Base-by-base conservation (phyloP, 352 stramenopile genomes). In the Phytophthora syringae region DNA sequence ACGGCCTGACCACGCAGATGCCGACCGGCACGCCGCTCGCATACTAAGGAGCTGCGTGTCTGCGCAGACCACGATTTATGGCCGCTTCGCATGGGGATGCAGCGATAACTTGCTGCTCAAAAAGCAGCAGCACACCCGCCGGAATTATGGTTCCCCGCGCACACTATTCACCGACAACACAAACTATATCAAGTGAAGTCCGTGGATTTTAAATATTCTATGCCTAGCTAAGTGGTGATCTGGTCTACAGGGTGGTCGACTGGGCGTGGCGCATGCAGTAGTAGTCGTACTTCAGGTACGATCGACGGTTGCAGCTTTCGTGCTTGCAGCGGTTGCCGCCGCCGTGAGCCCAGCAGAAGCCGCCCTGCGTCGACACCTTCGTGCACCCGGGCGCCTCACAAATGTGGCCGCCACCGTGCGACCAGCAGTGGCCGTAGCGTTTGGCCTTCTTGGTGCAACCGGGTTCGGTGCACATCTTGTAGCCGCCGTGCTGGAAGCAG, bases 391-490 rank as follows among this genome's bases (percentile, higher is more conserved):
- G n/a, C n/a, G n/a, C n/a, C n/a, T n/a, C n/a, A n/a, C n/a, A n/a
- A n/a, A n/a, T n/a, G n/a, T n/a, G n/a, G n/a, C n/a, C n/a, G n/a
- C n/a, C n/a, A n/a, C 53, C 77, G 36, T 88, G 79, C 34, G 79
- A 82, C 68, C 77, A 86, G 65, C 79, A 88, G 52, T 79, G 73
- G 28, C 79, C 79, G 47, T 80, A 82, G 1, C 76, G 77, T 63
- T 86, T 86, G 53, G 79, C 76, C 45, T 82, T 82, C 44, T 72
- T 67, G 36, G 52, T 74, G 70, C 79, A 88, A 30, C 69, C 62
- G 7, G 80, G 71, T 16, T 72, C 67, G 13, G 69, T 71, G 72
- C 79, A 88, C 52, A 67, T 82, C 64, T 84, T 83, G 70, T 73
- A 80, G 44, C 76, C 76, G 44, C 72, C 76, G 57, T 84, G 70